These are phyloP conservation scores for Tetrapyrgos nigripes DNA, from an alignment of 1,284 basidiomycete species.

Conservation along the genomic window DNA sequence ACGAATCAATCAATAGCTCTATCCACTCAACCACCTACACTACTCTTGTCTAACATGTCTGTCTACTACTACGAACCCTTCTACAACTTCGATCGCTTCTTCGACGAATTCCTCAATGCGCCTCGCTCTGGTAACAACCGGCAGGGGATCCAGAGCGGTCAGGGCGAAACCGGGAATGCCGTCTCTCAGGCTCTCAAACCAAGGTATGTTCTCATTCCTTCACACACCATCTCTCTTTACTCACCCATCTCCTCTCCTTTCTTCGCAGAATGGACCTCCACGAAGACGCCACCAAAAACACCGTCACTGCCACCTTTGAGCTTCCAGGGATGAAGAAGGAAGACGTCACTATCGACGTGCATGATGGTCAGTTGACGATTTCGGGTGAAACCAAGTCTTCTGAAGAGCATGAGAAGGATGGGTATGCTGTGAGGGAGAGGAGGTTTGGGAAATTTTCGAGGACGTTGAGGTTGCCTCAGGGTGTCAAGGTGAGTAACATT, in stretches of 20 bases:
- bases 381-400: conserved; percentile 1
- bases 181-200: no score
- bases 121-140: no score
- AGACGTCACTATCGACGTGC: background rate
- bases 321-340: conserved; percentile 2
- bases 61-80: conserved; percentile 24
- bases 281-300: conserved; percentile 1
- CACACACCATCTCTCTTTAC: no score
- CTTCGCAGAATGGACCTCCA: conserved; percentile 2
- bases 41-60: conserved; percentile 15
- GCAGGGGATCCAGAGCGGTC: background rate
- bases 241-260: no score
- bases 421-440: background rate
- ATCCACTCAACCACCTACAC: no score
- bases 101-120: conserved; percentile 17
- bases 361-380: background rate
- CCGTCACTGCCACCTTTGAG: conserved; percentile 1
- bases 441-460: conserved; percentile 1
- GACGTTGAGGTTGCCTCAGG: background rate
- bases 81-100: conserved; percentile 22
- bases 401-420: conserved; percentile 4
- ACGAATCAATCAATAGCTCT: no score
- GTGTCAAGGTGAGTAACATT: background rate
- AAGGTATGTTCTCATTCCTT: no score
- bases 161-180: background rate